Evolutionary conservation across 192 early-diverging fungal genomes (phyloP), one percentile per base, ranked within the genome.

Genomic region (Coemansia sp.): DNA sequence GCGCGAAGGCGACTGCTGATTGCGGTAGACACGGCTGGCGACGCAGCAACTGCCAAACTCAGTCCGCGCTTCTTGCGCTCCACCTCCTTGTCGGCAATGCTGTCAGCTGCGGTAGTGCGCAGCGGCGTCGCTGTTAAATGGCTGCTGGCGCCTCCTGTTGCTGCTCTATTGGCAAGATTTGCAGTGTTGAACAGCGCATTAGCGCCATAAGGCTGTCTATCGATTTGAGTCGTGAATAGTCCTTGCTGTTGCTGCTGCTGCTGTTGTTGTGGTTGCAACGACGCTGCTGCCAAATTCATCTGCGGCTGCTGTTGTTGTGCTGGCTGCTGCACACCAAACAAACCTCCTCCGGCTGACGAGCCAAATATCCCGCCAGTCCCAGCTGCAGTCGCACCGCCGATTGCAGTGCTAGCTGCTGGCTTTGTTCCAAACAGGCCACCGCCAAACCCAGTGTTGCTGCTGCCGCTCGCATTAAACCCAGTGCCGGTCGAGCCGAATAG

Each of bases 181-280:
- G 63, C 53, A 28, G 73, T 74, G 67, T 87, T 81, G 66, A 97
- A 94, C 31, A 97, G 79, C 34, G 93, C 88, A 55, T 88, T 94
- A 45, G 80, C 78, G 28, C 96, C 96, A 72, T 96, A 98, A 9
- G 95, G 94, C 67, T 92, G 90, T 57, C 84, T 80, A 59, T 94
- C 93, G 58, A 98, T 89, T 23, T 85, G 83, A 4, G 94, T 94
- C 12, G 86, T 78, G 25, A 95, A 68, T 37, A 49, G 61, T 16
- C 49, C 61, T 0, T 59, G 33, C 56, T 60, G 68, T 43, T 35
- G 43, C 12, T 30, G 57, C 42, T 20, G 61, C 13, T 31, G 68
- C 53, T 55, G 83, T 78, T 65, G 76, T 69, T 31, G 72, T 23
- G 21, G 21, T 72, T 57, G 75, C 72, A 23, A 34, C 51, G 21